Base-by-base conservation (phyloP, 2,329 filamentous ascomycete species). In the Capronia epimyces region DNA sequence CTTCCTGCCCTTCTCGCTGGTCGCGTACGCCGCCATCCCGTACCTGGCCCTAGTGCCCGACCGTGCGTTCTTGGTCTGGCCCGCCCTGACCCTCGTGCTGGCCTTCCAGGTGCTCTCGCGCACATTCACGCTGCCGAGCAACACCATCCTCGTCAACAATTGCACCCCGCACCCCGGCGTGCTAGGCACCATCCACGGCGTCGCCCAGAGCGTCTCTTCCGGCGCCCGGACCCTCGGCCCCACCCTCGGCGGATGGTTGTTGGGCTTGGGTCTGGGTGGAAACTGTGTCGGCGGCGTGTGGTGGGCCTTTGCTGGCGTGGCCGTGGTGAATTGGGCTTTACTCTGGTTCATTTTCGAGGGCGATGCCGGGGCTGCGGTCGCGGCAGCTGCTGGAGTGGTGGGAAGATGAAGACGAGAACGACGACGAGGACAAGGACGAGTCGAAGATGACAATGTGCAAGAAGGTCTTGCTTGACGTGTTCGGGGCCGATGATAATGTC, bases 1-100 rank as follows among this genome's bases (percentile, higher is more conserved):
- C n/a, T 86, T 82, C 32, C 71, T 90, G 1, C 76, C 82, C 36
- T 77, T 84, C 43, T 90, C 89, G 55, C 84, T 87, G 0, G 25
- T 87, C 8, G 77, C 83, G 0, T 91, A 91, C 66, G 70, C 81
- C 8, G 63, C 85, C 8, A 77, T 85, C 31, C 87, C 87, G 0
- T 89, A 83, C 63, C 75, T 91, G 10, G 78, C 85, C 1, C 67
- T 89, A 24, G 73, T 89, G 1, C 86, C 83, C 0, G 79, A 78
- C 31, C 41, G 60, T 54, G 76, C 46, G 62, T 67, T 73, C 7
- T 62, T 68, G 3, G 72, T 89, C 29, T 89, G 86, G 86, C 59
- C 77, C 0, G 77, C 80, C 1, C 82, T 89, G 15, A 75, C 76
- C 0, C 62, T 79, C 1, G 81, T 87, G 1, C 72, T 87, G 1